Base-by-base conservation (phyloP, 2,329 filamentous ascomycete species). In the Epichloe elymi region DNA sequence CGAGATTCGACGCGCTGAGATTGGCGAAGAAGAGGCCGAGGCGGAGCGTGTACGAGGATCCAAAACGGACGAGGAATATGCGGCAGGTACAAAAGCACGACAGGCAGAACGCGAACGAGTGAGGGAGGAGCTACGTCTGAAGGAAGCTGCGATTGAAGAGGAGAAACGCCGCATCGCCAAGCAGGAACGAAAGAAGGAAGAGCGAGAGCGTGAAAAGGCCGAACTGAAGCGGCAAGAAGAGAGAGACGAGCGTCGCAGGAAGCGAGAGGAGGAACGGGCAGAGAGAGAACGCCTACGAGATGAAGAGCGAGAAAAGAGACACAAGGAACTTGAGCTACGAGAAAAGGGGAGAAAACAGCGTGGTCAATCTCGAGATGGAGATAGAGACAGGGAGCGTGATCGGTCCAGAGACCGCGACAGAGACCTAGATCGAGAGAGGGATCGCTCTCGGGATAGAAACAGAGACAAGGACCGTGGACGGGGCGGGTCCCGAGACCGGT, bases 31-130 rank as follows among this genome's bases (percentile, higher is more conserved):
- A 51, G 78, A 75, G 2, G 85, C 86, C 3, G 74, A 75, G 30
- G 76, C 79, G 19, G 86, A 91, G 63, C 70, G 78, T 41, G 57
- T 69, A 10, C 79, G 77, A 49, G 86, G 86, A 17, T 72, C 78
- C 46, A 89, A 86, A 65, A 85, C 81, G 1, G 86, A 91, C 57
- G 79, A 83, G 51, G 81, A 85, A 46, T 91, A 89, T 63, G 81
- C 78, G 1, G 75, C 75, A 45, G 85, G 88, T 53, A 83, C 82
- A 2, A 75, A 78, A 10, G 71, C 70, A 6, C 78, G 81, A 47
- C 72, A 77, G 36, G 72, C 74, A 8, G 78, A 82, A 50, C 78
- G 85, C 11, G 79, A 83, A 54, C 74, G 74, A 36, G 70, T 81
- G 10, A 74, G 81, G 50, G 76, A 82, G 45, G 78, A 83, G 57